Conservation (phyloP, 2,329 filamentous ascomycete genomes). For the Lanzia echinophila region DNA sequence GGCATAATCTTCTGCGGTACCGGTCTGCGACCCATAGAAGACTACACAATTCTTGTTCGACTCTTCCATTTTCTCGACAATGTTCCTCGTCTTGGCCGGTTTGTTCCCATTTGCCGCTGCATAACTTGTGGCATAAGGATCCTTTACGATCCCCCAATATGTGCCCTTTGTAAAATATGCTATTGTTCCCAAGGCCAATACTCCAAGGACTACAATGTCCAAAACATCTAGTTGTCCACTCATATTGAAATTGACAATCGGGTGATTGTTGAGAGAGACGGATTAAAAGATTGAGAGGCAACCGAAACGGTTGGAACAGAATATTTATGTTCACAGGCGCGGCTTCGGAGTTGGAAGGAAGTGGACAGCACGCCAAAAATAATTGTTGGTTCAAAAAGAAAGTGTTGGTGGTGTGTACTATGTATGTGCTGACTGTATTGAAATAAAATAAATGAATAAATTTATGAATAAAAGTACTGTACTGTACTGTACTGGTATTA, state of each 20-base stretch:
- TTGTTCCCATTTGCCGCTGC: conserved; percentile 63
- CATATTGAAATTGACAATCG: conserved; percentile 5
- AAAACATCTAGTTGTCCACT: conserved; percentile 96
- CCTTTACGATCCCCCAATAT: conserved; percentile 82
- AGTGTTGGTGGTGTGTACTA: neutral
- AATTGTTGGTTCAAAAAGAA: neutral
- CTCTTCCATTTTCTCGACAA: conserved; percentile 94
- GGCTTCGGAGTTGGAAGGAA: conserved; percentile 18
- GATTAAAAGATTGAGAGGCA: neutral
- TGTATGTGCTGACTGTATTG: conserved; percentile 1
- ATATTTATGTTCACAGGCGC: conserved; percentile 2
- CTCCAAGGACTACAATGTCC: conserved; percentile 85
- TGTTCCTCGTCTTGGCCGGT: conserved; percentile 80
- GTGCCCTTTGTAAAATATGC: conserved; percentile 98
- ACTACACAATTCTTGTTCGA: conserved; percentile 94
- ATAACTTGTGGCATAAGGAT: conserved; percentile 76
- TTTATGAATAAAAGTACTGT: conserved; percentile 1
- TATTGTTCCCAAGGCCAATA: conserved; percentile 76
- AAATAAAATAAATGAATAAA: neutral
- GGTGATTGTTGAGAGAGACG: neutral
- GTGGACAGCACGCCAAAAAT: neutral
- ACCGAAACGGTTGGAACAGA: neutral
- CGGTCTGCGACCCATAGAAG: conserved; percentile 97
- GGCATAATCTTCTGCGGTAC: conserved; percentile 96
- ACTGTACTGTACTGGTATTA: no score